Percentiles rank a stretch among this genome's conserved stretches.
Conservation (phyloP, 192 early-diverging fungal species). For the Powellomyces hirtus region DNA sequence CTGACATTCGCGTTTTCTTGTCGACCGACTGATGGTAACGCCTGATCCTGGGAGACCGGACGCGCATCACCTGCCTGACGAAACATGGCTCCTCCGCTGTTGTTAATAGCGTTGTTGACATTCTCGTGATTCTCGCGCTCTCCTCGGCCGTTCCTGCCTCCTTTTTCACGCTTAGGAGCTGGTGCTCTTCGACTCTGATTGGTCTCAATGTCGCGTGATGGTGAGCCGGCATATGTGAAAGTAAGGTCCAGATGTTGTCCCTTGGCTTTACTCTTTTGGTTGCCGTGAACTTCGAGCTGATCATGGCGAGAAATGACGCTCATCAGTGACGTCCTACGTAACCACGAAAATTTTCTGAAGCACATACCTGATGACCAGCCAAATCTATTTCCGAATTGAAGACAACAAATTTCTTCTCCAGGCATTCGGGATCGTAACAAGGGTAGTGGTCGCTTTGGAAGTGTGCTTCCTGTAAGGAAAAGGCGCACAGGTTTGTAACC, state of each 20-base stretch:
- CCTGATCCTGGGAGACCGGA: too few relatives aligned
- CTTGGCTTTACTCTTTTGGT: conserved; percentile 17
- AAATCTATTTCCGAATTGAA: conserved; percentile 91
- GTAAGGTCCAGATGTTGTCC: conserved; percentile 41
- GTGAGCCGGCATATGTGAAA: conserved; percentile 42
- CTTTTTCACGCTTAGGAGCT: background rate
- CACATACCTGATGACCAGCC: conserved; percentile 77
- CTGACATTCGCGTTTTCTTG: background rate
- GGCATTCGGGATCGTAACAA: conserved; percentile 76
- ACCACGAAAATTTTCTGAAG: background rate
- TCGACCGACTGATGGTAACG: too few relatives aligned
- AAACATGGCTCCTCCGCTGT: background rate
- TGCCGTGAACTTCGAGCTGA: conserved; percentile 31
- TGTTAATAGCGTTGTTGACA: background rate
- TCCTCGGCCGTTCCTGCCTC: background rate
- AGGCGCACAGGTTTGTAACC: background rate
- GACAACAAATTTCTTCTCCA: conserved; percentile 95
- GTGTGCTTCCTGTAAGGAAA: conserved; percentile 58
- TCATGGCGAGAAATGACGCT: conserved; percentile 5
- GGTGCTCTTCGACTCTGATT: background rate
- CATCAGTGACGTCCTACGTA: conserved; percentile 5
- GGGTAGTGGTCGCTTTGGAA: conserved; percentile 78
- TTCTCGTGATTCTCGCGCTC: too few relatives aligned
- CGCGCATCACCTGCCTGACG: background rate
- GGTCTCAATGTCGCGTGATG: conserved; percentile 21